Evolutionary conservation across 2,329 filamentous ascomycete genomes (phyloP).

Genomic region (Xylariaceae sp.): DNA sequence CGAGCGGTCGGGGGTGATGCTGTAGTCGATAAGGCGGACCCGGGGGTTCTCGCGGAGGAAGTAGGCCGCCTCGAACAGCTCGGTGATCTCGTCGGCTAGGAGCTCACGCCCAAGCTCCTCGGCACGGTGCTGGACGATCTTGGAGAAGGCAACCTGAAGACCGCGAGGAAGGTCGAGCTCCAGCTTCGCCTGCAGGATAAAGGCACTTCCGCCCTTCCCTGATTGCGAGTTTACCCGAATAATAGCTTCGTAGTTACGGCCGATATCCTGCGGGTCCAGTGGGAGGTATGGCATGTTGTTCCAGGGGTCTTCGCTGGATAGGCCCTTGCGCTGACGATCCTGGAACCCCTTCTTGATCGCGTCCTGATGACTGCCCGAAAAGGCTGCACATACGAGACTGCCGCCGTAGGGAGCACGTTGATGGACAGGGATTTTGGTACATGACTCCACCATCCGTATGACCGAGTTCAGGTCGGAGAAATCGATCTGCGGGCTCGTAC

Average conservation of each 20-base stretch:
- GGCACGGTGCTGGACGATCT: conserved; percentile 73
- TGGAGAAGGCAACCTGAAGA: conserved; percentile 84
- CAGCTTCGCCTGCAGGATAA: conserved; percentile 84
- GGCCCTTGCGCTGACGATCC: conserved; percentile 53
- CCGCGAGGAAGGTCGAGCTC: conserved; percentile 89
- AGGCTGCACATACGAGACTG: conserved; percentile 84
- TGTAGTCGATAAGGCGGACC: conserved; percentile 86
- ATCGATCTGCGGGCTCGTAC: conserved; percentile 75
- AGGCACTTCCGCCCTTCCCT: conserved; percentile 90
- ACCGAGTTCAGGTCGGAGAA: conserved; percentile 82
- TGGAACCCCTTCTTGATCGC: conserved; percentile 92
- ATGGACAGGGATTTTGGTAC: conserved; percentile 92
- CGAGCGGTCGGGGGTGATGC: conserved; percentile 77
- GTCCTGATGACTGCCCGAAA: conserved; percentile 88
- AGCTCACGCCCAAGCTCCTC: conserved; percentile 80
- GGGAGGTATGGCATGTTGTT: conserved; percentile 82
- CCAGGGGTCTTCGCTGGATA: conserved; percentile 63
- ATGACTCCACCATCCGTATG: conserved; percentile 83
- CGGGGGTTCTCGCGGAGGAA: conserved; percentile 76
- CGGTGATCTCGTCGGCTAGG: conserved; percentile 72
- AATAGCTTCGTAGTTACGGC: conserved; percentile 93
- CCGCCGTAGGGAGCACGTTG: conserved; percentile 86
- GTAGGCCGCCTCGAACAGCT: conserved; percentile 84
- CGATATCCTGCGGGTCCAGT: conserved; percentile 87
- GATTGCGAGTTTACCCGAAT: conserved; percentile 97